Percentiles rank a stretch among this genome's conserved stretches.
Conservation (phyloP, 2,329 filamentous ascomycete species). For the Microdochium nivale region DNA sequence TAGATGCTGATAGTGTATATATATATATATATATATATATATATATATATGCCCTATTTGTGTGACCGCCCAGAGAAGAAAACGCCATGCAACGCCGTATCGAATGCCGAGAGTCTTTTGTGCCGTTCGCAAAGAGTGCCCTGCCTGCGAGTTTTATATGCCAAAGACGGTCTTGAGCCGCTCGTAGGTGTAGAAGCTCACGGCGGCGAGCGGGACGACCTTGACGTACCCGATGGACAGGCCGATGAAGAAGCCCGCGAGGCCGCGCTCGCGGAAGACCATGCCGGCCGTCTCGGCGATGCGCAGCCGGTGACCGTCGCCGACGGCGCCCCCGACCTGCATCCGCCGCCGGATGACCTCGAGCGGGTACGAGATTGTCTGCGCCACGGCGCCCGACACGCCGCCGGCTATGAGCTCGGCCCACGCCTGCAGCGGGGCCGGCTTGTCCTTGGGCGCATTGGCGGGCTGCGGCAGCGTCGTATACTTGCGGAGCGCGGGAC, state of each 20-base stretch:
- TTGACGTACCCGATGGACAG: constrained; percentile 94
- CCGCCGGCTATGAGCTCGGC: constrained; percentile 82
- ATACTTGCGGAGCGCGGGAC: constrained; percentile 55
- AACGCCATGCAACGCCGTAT: no score
- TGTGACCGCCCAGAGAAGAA: no score
- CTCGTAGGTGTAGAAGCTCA: constrained; percentile 59
- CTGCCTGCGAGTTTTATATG: constrained; percentile 36
- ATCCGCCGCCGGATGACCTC: constrained; percentile 89
- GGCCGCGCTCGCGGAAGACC: constrained; percentile 69
- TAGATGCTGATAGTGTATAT: no score
- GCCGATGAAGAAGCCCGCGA: constrained; percentile 83
- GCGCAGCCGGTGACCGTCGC: constrained; percentile 71
- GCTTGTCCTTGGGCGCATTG: constrained; percentile 48
- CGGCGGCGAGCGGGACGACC: constrained; percentile 79
- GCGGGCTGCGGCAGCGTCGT: constrained; percentile 63
- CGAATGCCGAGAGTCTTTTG: no score
- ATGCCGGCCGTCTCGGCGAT: constrained; percentile 70
- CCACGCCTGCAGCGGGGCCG: constrained; percentile 69
- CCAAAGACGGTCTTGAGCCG: constrained; percentile 54
- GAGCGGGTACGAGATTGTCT: constrained; percentile 87
- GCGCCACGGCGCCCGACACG: constrained; percentile 77
- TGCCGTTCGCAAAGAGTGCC: no score
- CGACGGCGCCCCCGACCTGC: constrained; percentile 93
- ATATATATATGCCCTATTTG: no score
- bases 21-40: no score